Conservation (phyloP, 2,329 filamentous ascomycete species). For the Dactylellina drechsleri region DNA sequence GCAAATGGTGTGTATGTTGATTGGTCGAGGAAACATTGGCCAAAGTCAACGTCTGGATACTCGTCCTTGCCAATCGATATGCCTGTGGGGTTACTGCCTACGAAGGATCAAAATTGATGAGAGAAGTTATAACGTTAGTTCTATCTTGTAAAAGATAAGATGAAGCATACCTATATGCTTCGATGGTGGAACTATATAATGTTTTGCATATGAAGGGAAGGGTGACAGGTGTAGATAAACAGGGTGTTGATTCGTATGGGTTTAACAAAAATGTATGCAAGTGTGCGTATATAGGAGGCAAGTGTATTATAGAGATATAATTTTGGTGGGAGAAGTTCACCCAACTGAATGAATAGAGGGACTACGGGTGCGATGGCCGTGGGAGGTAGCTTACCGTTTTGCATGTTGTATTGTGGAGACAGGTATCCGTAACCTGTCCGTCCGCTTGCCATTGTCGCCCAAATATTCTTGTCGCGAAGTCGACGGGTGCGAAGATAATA, state of each 20-base stretch:
- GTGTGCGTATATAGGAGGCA: conserved; percentile 37
- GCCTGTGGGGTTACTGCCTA: conserved; percentile 46
- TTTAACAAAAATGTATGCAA: neutral
- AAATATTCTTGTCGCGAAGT: conserved; percentile 52
- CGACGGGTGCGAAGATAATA: conserved; percentile 52
- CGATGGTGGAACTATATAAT: no score
- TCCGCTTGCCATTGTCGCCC: conserved; percentile 55
- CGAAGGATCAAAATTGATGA: conserved; percentile 13
- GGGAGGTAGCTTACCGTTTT: conserved; percentile 52
- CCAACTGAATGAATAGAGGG: conserved; percentile 11
- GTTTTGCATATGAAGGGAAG: conserved; percentile 9
- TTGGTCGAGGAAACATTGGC: conserved; percentile 54
- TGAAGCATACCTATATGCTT: no score
- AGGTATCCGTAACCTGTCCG: conserved; percentile 54
- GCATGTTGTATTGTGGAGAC: conserved; percentile 55
- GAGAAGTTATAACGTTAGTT: conserved; percentile 3
- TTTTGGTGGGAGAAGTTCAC: conserved; percentile 44
- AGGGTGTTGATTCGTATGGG: neutral
- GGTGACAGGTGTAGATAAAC: conserved; percentile 5
- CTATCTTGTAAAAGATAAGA: no score
- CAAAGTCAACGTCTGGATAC: conserved; percentile 55
- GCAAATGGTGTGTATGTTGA: conserved; percentile 50
- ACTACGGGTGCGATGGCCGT: conserved; percentile 6
- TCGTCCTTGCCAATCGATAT: conserved; percentile 54
- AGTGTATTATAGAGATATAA: conserved; percentile 46